These are phyloP conservation scores for Diaporthe ilicicola DNA, from an alignment of 2,329 filamentous ascomycete species.

Conservation along the genomic window DNA sequence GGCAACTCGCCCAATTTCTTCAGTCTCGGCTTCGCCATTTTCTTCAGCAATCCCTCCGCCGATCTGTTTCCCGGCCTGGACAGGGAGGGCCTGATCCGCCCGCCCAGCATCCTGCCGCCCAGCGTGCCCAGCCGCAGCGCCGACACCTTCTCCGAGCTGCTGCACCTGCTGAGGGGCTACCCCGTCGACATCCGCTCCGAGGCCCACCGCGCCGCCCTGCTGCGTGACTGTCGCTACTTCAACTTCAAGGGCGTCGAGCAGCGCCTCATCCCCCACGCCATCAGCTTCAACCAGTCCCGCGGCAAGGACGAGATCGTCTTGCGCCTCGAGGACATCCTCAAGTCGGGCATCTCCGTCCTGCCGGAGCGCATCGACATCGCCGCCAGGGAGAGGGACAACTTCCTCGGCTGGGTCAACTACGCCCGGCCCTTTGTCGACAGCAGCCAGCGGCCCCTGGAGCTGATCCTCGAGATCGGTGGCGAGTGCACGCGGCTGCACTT, in stretches of 20 bases:
- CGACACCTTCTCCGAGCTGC: constrained; percentile 83
- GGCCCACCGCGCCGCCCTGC: constrained; percentile 77
- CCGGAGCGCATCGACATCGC: constrained; percentile 49
- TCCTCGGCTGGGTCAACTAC: constrained; percentile 74
- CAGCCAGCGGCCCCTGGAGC: constrained; percentile 63
- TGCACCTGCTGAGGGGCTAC: constrained; percentile 86
- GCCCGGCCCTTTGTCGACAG: constrained; percentile 88
- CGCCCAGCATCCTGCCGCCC: constrained; percentile 86
- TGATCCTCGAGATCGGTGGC: constrained; percentile 81
- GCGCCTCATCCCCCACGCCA: constrained; percentile 78
- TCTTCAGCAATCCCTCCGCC: constrained; percentile 77
- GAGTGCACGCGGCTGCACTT: constrained; percentile 70
- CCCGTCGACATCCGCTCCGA: constrained; percentile 79
- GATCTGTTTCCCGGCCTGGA: constrained; percentile 89
- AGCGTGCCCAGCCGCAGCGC: constrained; percentile 82
- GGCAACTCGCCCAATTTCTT: constrained; percentile 98
- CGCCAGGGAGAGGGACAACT: constrained; percentile 37
- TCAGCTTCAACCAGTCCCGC: constrained; percentile 77
- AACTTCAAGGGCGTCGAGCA: constrained; percentile 93
- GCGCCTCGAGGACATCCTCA: constrained; percentile 85
- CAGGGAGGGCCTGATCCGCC: constrained; percentile 79
- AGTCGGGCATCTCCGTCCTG: constrained; percentile 78
- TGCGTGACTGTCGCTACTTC: constrained; percentile 87
- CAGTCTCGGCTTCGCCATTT: constrained; percentile 86
- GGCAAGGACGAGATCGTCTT: constrained; percentile 79